These are phyloP conservation scores for Hysterangium stoloniferum DNA, from an alignment of 768 basidiomycete genomes.

Conservation along the genomic window DNA sequence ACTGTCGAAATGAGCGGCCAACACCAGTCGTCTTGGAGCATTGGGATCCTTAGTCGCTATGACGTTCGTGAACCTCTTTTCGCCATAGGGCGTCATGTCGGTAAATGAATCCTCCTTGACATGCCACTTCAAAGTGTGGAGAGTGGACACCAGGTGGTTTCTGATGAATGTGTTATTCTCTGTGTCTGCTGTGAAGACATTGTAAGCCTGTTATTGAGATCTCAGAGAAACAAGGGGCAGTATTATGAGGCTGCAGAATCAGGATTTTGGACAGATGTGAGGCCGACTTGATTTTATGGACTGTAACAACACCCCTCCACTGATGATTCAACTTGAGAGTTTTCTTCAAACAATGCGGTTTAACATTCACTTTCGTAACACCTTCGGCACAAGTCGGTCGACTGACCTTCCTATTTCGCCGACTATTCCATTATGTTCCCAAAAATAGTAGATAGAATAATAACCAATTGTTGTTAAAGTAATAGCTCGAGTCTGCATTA, in stretches of 20 bases:
- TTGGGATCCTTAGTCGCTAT: constrained; percentile 92
- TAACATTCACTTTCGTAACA: too few species aligned
- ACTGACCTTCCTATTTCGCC: too few species aligned
- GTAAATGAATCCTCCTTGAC: constrained; percentile 80
- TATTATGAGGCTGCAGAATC: constrained; percentile 76
- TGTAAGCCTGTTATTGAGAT: constrained; percentile 5
- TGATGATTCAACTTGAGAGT: too few species aligned
- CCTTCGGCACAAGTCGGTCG: too few species aligned
- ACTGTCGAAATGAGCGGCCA: constrained; percentile 93
- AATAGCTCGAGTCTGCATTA: too few species aligned
- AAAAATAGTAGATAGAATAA: too few species aligned
- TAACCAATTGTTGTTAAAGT: too few species aligned
- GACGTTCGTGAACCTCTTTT: constrained; percentile 76
- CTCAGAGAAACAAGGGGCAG: constrained; percentile 17
- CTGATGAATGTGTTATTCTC: constrained; percentile 76
- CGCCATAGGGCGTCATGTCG: constrained; percentile 73
- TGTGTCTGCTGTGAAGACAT: constrained; percentile 45
- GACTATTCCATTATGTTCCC: too few species aligned
- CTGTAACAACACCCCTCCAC: too few species aligned
- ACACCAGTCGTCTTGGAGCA: constrained; percentile 69
- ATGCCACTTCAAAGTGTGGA: constrained; percentile 76
- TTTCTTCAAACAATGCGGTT: too few species aligned
- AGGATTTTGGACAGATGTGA: constrained; percentile 80
- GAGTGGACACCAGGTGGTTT: constrained; percentile 66
- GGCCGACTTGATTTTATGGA: too few species aligned